Evolutionary conservation across 2,329 filamentous ascomycete species (phyloP).

Genomic region (Berkeleyomyces rouxiae): DNA sequence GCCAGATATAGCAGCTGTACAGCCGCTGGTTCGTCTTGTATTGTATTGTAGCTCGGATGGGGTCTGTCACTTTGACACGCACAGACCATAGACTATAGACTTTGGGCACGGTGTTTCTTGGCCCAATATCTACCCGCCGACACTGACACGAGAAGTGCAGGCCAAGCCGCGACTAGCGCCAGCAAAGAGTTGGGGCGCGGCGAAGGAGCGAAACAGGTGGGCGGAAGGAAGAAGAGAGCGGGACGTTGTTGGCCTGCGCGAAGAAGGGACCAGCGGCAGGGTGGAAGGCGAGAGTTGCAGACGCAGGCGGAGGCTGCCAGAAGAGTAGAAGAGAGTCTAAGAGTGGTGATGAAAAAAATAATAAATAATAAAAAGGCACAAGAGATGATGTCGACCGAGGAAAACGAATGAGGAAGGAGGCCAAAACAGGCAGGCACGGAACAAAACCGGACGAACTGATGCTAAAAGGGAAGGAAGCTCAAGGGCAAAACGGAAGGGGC

Average conservation of each 20-base stretch:
- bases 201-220: no score
- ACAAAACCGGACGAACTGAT: not conserved
- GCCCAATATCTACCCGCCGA: no score
- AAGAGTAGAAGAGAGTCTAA: not conserved
- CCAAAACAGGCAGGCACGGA: not conserved
- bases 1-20: not conserved
- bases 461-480: not conserved
- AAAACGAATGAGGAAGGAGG: not conserved
- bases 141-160: no score
- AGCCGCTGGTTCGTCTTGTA: not conserved
- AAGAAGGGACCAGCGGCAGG: no score
- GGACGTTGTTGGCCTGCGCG: no score
- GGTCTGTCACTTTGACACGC: not conserved
- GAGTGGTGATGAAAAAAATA: not conserved
- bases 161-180: no score
- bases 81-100: not conserved
- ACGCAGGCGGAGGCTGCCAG: not conserved
- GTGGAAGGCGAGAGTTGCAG: no score
- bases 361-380: not conserved
- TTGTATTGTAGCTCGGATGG: not conserved
- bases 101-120: no score
- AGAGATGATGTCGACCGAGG: not conserved
- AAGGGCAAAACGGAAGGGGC: not conserved
- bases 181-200: no score
- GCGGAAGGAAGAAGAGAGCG: no score